Conservation (phyloP, 345 rosid species). For the Sonneratia alba region DNA sequence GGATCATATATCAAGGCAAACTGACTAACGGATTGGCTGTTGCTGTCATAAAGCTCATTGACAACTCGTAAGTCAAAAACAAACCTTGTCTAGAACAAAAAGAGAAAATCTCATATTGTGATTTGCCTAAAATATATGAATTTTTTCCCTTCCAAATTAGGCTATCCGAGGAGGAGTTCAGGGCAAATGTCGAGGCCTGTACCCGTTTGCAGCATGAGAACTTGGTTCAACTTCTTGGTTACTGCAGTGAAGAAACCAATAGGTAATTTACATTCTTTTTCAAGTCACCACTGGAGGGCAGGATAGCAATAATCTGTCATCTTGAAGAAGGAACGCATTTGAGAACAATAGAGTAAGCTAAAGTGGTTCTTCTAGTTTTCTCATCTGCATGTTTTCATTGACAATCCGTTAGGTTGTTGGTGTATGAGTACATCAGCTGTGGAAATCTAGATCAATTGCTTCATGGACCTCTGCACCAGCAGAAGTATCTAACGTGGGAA, state of each 20-base stretch:
- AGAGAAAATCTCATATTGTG: background rate
- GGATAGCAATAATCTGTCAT: background rate
- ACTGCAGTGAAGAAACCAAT: conserved; percentile 91
- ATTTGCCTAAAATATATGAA: background rate
- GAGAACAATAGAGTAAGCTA: too few relatives aligned
- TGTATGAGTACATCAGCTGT: conserved; percentile 79
- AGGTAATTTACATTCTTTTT: conserved; percentile 31
- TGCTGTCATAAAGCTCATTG: conserved; percentile 88
- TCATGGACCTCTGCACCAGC: conserved; percentile 62
- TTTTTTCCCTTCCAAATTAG: conserved; percentile 31
- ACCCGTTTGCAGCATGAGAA: conserved; percentile 91
- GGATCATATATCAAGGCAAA: conserved; percentile 77
- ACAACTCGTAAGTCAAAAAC: conserved; percentile 59
- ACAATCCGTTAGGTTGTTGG: conserved; percentile 43
- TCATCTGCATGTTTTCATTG: background rate
- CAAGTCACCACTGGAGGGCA: too few relatives aligned
- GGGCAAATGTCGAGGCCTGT: conserved; percentile 90
- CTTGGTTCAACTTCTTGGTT: conserved; percentile 89
- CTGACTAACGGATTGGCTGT: conserved; percentile 63
- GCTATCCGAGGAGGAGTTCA: conserved; percentile 90
- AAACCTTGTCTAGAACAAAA: background rate
- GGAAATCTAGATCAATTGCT: conserved; percentile 97
- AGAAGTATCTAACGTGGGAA: conserved; percentile 82
- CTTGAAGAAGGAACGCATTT: background rate
- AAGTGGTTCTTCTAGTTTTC: background rate